A percentile compares a stretch with the other conserved stretches of the same genome.
Conservation (phyloP, 768 basidiomycete genomes). For the Termitomyces sp. region DNA sequence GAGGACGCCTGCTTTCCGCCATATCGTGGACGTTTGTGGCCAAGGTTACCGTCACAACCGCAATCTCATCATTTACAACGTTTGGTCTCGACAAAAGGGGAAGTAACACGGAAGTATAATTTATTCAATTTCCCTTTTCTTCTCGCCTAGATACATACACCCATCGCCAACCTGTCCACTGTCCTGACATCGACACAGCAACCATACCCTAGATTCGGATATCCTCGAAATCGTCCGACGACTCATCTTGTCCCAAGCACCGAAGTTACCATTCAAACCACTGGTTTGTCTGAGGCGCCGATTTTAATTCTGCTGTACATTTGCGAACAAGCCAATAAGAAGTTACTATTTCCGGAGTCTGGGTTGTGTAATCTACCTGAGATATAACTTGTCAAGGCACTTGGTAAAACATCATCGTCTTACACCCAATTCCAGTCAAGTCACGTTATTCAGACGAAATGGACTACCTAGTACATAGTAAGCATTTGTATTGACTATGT, state of each 20-base stretch:
- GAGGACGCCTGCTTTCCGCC: constrained; percentile 33
- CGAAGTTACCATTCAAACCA: no score
- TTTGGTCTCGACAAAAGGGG: constrained; percentile 23
- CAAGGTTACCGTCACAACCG: constrained; percentile 20
- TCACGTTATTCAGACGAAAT: neutral
- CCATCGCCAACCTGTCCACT: no score
- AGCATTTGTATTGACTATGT: neutral
- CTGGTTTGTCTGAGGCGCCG: no score
- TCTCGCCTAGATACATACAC: no score
- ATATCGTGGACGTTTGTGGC: constrained; percentile 22
- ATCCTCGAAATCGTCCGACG: no score
- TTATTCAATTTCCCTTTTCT: neutral
- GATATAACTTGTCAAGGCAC: neutral
- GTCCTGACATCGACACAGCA: no score
- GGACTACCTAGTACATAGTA: neutral
- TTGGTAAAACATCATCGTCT: no score
- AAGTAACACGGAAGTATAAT: constrained; percentile 15
- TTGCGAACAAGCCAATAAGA: neutral
- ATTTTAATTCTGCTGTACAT: neutral
- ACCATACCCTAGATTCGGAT: no score
- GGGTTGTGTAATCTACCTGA: no score
- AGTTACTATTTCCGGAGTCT: neutral
- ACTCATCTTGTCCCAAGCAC: no score
- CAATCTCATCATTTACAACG: constrained; percentile 19
- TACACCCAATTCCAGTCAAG: neutral